Conservation (phyloP, 495 filamentous ascomycete genomes). For the Aspergillus saccharolyticus region DNA sequence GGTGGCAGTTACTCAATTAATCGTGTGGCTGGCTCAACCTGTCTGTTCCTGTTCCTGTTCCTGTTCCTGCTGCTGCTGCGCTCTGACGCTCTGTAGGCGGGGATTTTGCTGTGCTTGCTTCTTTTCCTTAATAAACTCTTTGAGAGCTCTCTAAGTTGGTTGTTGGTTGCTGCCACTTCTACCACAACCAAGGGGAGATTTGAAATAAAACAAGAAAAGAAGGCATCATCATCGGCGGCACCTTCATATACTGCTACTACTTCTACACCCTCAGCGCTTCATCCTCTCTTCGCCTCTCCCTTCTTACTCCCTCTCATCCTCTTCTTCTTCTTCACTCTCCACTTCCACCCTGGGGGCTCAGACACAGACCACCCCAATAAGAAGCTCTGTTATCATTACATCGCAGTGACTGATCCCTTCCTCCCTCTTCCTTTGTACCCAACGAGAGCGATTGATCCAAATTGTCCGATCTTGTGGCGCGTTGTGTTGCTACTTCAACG, state of each 20-base stretch:
- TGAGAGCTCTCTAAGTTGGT: too few relatives aligned
- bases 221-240: background rate
- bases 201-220: background rate
- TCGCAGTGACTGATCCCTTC: constrained; percentile 5
- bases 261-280: background rate
- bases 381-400: background rate
- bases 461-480: background rate
- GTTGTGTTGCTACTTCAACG: background rate
- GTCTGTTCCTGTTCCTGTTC: background rate
- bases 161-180: too few relatives aligned
- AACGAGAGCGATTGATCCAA: background rate
- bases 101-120: too few relatives aligned
- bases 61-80: background rate
- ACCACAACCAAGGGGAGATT: background rate
- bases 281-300: background rate
- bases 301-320: background rate
- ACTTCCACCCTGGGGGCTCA: constrained; percentile 3
- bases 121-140: too few relatives aligned
- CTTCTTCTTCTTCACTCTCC: background rate
- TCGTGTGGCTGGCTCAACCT: constrained; percentile 5
- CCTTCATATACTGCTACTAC: constrained; percentile 2
- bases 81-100: too few relatives aligned
- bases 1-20: background rate
- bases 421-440: background rate
- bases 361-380: background rate